Evolutionary conservation across 805 yeast species (phyloP).

Genomic region (Priceomyces haplophilus): DNA sequence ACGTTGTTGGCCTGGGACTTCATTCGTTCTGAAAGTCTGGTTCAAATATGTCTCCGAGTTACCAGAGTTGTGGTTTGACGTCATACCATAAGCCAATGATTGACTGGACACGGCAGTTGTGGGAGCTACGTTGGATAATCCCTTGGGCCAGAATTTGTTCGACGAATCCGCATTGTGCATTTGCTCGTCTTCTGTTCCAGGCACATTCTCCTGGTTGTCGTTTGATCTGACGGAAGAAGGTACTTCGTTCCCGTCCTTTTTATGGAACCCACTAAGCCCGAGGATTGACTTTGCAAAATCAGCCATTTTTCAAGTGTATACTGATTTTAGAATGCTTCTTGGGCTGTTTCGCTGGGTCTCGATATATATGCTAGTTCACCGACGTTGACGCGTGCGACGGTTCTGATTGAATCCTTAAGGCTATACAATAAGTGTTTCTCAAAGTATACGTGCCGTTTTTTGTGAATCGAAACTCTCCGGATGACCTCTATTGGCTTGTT

Average conservation of each 20-base stretch:
- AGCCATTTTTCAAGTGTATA: constrained; percentile 26
- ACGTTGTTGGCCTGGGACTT: background rate
- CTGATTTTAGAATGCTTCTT: background rate
- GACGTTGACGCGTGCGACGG: background rate
- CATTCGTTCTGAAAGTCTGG: constrained; percentile 18
- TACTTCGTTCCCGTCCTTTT: constrained; percentile 18
- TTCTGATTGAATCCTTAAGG: background rate
- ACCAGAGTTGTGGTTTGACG: constrained; percentile 14
- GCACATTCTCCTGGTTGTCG: constrained; percentile 6
- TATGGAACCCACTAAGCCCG: constrained; percentile 37
- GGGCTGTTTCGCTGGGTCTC: no score
- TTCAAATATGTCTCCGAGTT: constrained; percentile 21
- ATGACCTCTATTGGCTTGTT: no score
- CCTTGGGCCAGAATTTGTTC: constrained; percentile 34
- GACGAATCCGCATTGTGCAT: constrained; percentile 2
- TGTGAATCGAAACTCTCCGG: no score
- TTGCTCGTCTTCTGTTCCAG: constrained; percentile 4
- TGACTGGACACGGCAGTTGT: constrained; percentile 66
- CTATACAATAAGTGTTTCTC: no score
- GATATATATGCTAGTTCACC: no score
- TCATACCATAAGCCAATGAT: constrained; percentile 68
- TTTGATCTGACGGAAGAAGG: constrained; percentile 1
- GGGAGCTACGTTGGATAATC: constrained; percentile 45
- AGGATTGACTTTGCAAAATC: constrained; percentile 46
- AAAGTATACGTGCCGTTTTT: no score